These are phyloP conservation scores for Microbotryum scabiosae DNA, from an alignment of 1,284 basidiomycete species.

Conservation along the genomic window DNA sequence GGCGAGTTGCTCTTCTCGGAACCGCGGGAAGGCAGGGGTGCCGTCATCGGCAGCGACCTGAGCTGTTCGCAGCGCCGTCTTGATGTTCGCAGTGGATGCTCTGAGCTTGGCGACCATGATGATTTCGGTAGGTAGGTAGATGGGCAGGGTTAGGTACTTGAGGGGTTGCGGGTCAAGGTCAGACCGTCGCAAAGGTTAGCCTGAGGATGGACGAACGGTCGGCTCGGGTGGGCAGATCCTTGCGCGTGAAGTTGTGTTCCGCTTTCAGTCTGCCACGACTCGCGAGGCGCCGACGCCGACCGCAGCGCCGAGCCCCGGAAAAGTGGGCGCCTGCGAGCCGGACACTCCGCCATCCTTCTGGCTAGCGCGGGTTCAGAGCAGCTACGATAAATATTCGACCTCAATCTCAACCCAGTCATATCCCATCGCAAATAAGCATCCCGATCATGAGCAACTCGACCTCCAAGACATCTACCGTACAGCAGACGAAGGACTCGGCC, in stretches of 20 bases:
- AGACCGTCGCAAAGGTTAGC: background rate
- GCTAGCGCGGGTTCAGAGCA: too few relatives aligned
- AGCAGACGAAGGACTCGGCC: background rate
- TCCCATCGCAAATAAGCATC: background rate
- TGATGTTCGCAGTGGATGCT: background rate
- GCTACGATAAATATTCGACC: background rate
- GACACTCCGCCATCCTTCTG: too few relatives aligned
- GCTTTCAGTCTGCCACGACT: too few relatives aligned
- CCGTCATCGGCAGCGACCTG: background rate
- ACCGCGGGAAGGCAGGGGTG: background rate
- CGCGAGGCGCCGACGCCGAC: too few relatives aligned
- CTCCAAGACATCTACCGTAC: background rate
- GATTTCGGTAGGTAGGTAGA: too few relatives aligned
- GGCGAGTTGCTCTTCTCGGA: constrained; percentile 5
- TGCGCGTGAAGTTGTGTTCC: too few relatives aligned
- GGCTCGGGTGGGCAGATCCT: too few relatives aligned
- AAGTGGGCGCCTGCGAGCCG: too few relatives aligned
- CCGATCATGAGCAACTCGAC: background rate
- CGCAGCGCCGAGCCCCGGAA: too few relatives aligned
- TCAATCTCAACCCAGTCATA: background rate
- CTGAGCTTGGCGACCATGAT: too few relatives aligned
- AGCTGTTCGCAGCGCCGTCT: background rate
- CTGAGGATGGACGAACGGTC: too few relatives aligned
- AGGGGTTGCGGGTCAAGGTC: background rate
- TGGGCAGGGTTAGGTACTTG: background rate